These are phyloP conservation scores for Garcia nutans DNA, from an alignment of 345 rosid genomes.

Conservation along the genomic window DNA sequence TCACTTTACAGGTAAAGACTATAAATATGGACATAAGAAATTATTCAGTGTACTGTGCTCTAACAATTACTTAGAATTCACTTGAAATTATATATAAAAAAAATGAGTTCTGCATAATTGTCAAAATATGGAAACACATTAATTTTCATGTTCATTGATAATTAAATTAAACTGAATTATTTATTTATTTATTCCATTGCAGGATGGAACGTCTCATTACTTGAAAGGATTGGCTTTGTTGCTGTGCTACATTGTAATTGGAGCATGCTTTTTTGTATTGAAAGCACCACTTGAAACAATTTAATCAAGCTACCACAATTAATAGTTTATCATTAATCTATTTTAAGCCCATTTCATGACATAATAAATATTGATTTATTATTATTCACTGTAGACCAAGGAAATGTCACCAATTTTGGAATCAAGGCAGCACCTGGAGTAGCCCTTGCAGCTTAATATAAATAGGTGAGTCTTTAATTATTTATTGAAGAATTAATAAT, in stretches of 20 bases:
- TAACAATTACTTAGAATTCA: too few relatives aligned
- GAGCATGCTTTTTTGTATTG: slow-evolving; percentile 69
- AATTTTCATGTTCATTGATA: neutral
- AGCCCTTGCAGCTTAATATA: slow-evolving; percentile 21
- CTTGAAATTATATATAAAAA: too few relatives aligned
- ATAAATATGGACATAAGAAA: neutral
- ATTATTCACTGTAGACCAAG: slow-evolving; percentile 25
- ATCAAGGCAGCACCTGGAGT: slow-evolving; percentile 11
- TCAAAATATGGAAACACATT: neutral
- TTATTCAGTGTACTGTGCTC: too few relatives aligned
- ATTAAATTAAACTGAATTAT: neutral
- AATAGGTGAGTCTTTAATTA: slow-evolving; percentile 4
- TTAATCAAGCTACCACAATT: neutral
- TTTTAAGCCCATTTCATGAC: neutral
- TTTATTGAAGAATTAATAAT: neutral
- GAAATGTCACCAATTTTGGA: slow-evolving; percentile 22
- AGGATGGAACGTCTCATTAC: slow-evolving; percentile 97
- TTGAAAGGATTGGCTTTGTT: slow-evolving; percentile 72
- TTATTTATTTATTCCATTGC: slow-evolving; percentile 8
- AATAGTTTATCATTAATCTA: neutral
- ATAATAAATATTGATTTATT: neutral
- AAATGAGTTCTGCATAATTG: too few relatives aligned
- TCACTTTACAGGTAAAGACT: slow-evolving; percentile 67
- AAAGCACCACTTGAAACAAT: slow-evolving; percentile 30
- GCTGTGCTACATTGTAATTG: slow-evolving; percentile 66